Percentiles rank a stretch among this genome's conserved stretches.
Evolutionary conservation across 176 grass and related monocot species (phyloP).

Genomic region (Raddia guianensis): DNA sequence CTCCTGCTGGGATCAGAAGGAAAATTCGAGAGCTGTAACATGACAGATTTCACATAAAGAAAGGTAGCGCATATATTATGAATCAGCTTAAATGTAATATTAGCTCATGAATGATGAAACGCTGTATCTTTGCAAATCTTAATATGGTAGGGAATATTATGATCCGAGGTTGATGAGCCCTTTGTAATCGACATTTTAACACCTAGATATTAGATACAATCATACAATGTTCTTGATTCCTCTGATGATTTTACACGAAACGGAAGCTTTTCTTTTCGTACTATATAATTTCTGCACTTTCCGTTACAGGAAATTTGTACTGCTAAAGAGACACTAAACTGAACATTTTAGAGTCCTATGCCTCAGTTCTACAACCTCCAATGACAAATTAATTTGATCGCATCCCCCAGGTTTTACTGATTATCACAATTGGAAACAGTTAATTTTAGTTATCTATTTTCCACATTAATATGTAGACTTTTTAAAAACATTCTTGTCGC

Average conservation of each 20-base stretch:
- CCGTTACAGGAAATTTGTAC: neutral
- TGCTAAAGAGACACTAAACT: neutral
- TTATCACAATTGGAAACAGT: too few relatives aligned
- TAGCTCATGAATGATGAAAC: neutral
- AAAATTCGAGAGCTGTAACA: too few relatives aligned
- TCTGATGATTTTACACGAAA: neutral
- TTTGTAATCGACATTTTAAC: neutral
- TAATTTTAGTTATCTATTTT: too few relatives aligned
- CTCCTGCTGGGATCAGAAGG: neutral
- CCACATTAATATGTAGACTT: too few relatives aligned
- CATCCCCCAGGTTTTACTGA: too few relatives aligned
- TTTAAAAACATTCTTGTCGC: too few relatives aligned
- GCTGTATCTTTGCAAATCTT: neutral
- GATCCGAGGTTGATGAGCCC: neutral
- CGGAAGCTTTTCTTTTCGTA: neutral
- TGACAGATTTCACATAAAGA: too few relatives aligned
- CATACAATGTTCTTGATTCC: neutral
- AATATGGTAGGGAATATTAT: neutral
- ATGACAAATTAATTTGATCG: neutral
- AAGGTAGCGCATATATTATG: too few relatives aligned
- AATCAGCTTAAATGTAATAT: too few relatives aligned
- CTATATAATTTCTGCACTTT: neutral
- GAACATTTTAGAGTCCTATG: neutral
- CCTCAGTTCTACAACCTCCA: neutral
- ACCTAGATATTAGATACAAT: neutral